Base-by-base conservation (phyloP, 345 rosid genomes). In the Acer saccharum region DNA sequence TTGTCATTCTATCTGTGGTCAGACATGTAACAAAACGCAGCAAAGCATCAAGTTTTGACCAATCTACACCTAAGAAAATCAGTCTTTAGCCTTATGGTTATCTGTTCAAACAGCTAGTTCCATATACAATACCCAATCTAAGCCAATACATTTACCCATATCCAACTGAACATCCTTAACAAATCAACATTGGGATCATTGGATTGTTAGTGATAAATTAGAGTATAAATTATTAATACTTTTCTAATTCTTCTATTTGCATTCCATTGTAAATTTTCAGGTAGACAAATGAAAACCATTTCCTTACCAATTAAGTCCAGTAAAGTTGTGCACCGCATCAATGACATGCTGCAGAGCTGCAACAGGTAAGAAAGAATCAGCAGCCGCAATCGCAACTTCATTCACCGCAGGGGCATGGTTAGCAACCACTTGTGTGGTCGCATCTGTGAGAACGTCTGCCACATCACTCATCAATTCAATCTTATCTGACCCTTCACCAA, bases 311-410 rank as follows among this genome's bases (percentile, higher is more conserved):
- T 83, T 83, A 23, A 87, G 71, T 11, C 89, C 92, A 64, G 88
- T 84, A 66, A 73, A 79, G 43, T 79, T 73, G 76, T 87, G 90
- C 58, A 87, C 81, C 1, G 72, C 79, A 72, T 83, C 89, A 44
- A 89, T 81, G 13, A 84, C 13, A 75, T 89, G 74, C 81, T 89
- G 92, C 83, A 89, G 81, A 52, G 63, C 77, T 73, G 81, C 85
- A n/a, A 87, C 82, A 21, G 90, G 89, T 7, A 78, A 82, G 80
- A 70, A 87, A 35, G 90, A 89, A 82, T 85, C 92, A 3, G 89
- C 90, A 78, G 92, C 88, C 35, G 90, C 92, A 46, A 81, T 23
- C 18, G 92, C 88, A 66, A 89, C 92, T 66, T 89, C 90, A 65
- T 78, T 89, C 66, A 76, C 83, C 0, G 80, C 84, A 14, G 88